phyloP scores from a whole-genome alignment of 352 stramenopile genomes.

The Phytophthora boehmeriae region DNA sequence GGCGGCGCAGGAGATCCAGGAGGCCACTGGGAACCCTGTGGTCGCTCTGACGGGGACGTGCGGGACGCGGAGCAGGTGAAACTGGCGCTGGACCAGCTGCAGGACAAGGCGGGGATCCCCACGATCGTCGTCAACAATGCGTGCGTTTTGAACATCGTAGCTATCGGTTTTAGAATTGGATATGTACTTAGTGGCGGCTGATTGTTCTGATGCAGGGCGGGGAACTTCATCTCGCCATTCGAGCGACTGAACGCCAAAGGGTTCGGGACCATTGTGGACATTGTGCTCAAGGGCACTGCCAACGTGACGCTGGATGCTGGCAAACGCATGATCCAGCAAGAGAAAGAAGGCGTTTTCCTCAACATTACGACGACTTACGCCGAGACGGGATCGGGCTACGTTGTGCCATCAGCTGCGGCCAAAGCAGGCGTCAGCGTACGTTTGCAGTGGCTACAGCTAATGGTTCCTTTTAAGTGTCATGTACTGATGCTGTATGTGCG shows the following conservation, averaged over 20 bases:
- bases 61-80: slow-evolving; percentile 89
- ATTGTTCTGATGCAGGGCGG: slow-evolving; percentile 76
- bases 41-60: slow-evolving; percentile 87
- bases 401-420: slow-evolving; percentile 94
- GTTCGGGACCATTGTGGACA: slow-evolving; percentile 97
- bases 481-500: slow-evolving; percentile 8
- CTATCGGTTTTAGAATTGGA: neutral
- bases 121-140: slow-evolving; percentile 87
- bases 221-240: slow-evolving; percentile 95
- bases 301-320: slow-evolving; percentile 85
- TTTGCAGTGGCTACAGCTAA: slow-evolving; percentile 14
- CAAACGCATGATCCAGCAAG: slow-evolving; percentile 80
- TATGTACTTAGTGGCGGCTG: too few species aligned
- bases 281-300: slow-evolving; percentile 90
- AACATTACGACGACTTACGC: slow-evolving; percentile 98
- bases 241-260: slow-evolving; percentile 93
- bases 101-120: slow-evolving; percentile 61
- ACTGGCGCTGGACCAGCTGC: slow-evolving; percentile 80
- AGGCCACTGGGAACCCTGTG: slow-evolving; percentile 59
- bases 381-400: slow-evolving; percentile 93
- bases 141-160: slow-evolving; percentile 20
- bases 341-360: slow-evolving; percentile 89
- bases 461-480: slow-evolving; percentile 12
- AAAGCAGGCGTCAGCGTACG: slow-evolving; percentile 93
- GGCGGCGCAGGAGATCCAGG: slow-evolving; percentile 75